Conservation (phyloP, 208 protist species). For the Wallacemonas collosoma region DNA sequence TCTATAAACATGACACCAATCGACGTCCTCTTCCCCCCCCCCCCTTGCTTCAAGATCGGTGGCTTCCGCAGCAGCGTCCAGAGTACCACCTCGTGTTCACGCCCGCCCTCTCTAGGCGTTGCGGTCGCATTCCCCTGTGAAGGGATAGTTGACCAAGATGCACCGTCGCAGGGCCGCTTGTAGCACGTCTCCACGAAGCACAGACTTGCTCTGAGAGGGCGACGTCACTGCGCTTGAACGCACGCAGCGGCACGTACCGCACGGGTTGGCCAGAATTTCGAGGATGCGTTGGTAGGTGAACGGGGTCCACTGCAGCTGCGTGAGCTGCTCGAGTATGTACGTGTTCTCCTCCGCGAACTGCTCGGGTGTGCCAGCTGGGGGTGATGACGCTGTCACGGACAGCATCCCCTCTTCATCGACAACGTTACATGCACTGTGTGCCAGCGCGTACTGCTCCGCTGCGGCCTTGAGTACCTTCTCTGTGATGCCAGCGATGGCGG, state of each 20-base stretch:
- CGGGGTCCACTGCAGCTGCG: constrained; percentile 56
- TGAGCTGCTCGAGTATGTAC: constrained; percentile 79
- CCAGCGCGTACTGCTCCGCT: constrained; percentile 35
- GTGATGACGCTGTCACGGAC: constrained; percentile 4
- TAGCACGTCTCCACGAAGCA: constrained; percentile 62
- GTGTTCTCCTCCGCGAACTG: constrained; percentile 77
- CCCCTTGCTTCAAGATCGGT: too few relatives aligned
- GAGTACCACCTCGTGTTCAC: not conserved
- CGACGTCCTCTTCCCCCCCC: too few relatives aligned
- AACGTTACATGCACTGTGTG: not conserved
- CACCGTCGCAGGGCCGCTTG: constrained; percentile 76
- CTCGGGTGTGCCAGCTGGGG: constrained; percentile 38
- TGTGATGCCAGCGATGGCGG: constrained; percentile 29
- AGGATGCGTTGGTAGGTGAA: constrained; percentile 76
- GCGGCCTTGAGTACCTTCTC: constrained; percentile 60
- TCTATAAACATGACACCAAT: not conserved
- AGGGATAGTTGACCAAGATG: constrained; percentile 65
- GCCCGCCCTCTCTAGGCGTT: not conserved
- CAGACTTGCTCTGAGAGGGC: constrained; percentile 22
- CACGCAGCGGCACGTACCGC: constrained; percentile 22
- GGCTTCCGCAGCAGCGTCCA: too few relatives aligned
- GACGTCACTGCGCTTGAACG: constrained; percentile 8
- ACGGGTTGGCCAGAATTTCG: constrained; percentile 73
- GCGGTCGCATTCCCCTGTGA: constrained; percentile 22
- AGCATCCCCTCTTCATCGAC: not conserved